Evolutionary conservation across 228 moss, liverwort and hornwort species (phyloP), one percentile per base, ranked within the genome.

Genomic region (Sphagnum fallax): DNA sequence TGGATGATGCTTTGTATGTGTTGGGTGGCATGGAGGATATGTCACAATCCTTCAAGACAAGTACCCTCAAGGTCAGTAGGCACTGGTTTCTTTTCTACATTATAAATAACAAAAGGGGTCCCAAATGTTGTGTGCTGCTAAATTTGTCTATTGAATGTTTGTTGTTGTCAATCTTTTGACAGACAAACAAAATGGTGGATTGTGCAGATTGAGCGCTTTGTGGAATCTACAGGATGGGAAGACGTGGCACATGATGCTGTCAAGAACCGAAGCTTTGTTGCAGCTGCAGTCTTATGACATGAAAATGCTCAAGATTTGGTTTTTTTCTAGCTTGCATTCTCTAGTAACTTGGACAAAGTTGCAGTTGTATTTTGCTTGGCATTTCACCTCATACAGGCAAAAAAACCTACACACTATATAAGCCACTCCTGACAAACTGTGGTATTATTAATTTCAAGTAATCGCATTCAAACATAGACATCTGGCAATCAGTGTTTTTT

Each of bases 1-100:
- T 90, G n/a, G 82, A 85, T 79, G 82, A 90, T 16, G 78, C 80
- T 59, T 76, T 95, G 10, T 95, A 89, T 68, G 78, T 87, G 71
- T 60, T 95, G 77, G 95, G 95, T 67, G 95, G 95, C 51, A 86
- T 86, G 80, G 86, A 80, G 75, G 62, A 70, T 50, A 73, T 80
- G 79, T 66, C 79, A 8, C 77, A 82, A 53, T 77, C 79, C 16
- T 79, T 77, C 51, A 73, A 77, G 66, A 75, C 77, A 67, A 82
- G 77, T 69, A 75, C 60, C 68, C 72, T 86, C 80, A 73, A 86
- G 82, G 86, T 86, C 77, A 59, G 55, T 32, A 32, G 32, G 32
- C 2, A 32, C 32, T 32, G 32, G 32, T 32, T 32, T 6, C 16
- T 5, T 6, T 6, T n/a, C 8, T 62, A 6, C 6, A 62, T n/a